Base-by-base conservation (phyloP, 371 early-diverging fungal species). In the Mortierella sp. region DNA sequence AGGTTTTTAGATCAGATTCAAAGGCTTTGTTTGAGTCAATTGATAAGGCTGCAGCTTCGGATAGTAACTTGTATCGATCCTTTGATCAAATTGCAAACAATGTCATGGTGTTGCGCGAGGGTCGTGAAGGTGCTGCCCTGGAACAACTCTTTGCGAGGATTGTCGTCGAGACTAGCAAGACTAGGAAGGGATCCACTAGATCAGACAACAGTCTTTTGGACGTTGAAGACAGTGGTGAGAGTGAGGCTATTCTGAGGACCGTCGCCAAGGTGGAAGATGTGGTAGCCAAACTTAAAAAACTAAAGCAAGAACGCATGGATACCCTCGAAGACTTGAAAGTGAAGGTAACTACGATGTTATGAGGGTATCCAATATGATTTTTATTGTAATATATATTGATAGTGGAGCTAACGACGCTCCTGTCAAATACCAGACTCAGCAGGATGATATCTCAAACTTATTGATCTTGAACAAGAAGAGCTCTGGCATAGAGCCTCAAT, bases 391-490 rank as follows among this genome's bases (percentile, higher is more conserved):
- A n/a, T n/a, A n/a, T n/a, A n/a, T n/a, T n/a, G n/a, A n/a, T n/a
- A n/a, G n/a, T n/a, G n/a, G n/a, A n/a, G n/a, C n/a, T n/a, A 29
- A 29, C 32, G 2, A 2, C 5, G 1, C 23, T n/a, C 43, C 22
- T 19, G 31, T 12, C 23, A 12, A n/a, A n/a, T 22, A 57, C 9
- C 76, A 93, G 92, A 86, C 93, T 0, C 89, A 91, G 61, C 85
- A 94, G 64, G 98, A 98, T 81, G 98, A 98, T 75, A 97, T 98
- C 45, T 93, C 95, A 12, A 87, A 91, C 22, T 62, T 93, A 10
- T 82, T 98, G 68, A 88, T 98, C 56, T 67, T 95, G 8, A 95
- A 96, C 87, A 94, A 93, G 67, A 92, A 90, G 75, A 77, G 83
- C 1, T 83, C 87, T 13, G 91, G 93, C 61, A 88, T 92, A 12